Evolutionary conservation across 1,284 basidiomycete genomes (phyloP).

Genomic region (Irpex rosettiformis): DNA sequence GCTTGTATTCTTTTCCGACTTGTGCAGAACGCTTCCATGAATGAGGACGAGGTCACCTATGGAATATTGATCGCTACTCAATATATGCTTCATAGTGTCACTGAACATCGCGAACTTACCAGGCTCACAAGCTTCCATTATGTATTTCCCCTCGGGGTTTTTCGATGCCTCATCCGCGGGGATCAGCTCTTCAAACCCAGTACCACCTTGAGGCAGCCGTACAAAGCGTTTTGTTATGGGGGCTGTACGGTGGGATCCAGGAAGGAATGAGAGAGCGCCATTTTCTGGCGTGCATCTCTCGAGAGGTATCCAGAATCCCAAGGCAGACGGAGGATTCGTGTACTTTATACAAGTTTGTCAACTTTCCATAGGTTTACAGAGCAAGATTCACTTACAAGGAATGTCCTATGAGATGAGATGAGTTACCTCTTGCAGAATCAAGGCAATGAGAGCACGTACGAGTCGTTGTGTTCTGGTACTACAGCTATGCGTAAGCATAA

Average conservation of each 20-base stretch:
- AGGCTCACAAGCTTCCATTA: conserved; percentile 72
- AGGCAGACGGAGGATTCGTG: conserved; percentile 85
- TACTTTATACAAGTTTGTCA: conserved; percentile 64
- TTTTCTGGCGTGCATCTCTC: conserved; percentile 84
- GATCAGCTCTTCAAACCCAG: conserved; percentile 70
- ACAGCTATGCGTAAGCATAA: background rate
- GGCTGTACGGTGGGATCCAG: conserved; percentile 80
- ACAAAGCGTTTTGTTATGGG: conserved; percentile 83
- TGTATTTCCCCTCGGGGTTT: conserved; percentile 52
- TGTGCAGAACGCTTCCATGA: conserved; percentile 87
- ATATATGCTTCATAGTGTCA: background rate
- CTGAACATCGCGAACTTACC: conserved; percentile 41
- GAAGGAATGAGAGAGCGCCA: conserved; percentile 88
- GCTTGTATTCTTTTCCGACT: conserved; percentile 78
- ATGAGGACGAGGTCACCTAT: conserved; percentile 85
- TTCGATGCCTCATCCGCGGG: conserved; percentile 40
- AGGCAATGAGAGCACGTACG: conserved; percentile 46
- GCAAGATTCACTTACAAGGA: conserved; percentile 50
- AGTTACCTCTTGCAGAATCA: background rate
- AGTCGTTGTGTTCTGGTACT: conserved; percentile 82
- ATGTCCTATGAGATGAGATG: conserved; percentile 49
- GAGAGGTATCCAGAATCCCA: conserved; percentile 95
- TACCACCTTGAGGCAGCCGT: conserved; percentile 67
- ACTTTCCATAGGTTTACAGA: too few species aligned
- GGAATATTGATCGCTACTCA: background rate